Base-by-base conservation (phyloP, 140 eudicot species). In the Bidens hawaiensis region DNA sequence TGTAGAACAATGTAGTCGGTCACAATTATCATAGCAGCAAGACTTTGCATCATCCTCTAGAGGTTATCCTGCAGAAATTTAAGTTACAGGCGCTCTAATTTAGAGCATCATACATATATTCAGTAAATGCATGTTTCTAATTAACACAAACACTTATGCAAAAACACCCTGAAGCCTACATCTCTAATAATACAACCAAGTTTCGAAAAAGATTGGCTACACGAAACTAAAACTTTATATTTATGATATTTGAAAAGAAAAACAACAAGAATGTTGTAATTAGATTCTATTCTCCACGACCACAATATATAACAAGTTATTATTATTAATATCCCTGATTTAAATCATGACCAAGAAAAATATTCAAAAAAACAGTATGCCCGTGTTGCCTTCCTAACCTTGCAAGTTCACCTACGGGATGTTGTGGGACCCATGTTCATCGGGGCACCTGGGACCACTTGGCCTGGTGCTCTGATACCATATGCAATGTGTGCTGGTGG, bases 391-490 rank as follows among this genome's bases (percentile, higher is more conserved):
- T 30, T 47, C 45, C 79, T 72, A 68, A 56, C 48, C 76, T 78
- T 69, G 43, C 30, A 51, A 40, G 46, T 81, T 64, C 81, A 86
- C 89, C 84, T 83, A 75, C 68, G 87, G 15, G 79, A 71, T 43
- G 93, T 66, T 40, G 83, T 65, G 30, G 79, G 81, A 48, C 74
- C 83, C 90, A 76, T 70, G 62, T 60, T 67, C 75, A 80, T 36
- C 11, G 78, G 77, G 70, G 85, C 79, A 46, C 89, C 89, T 0
- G 84, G 76, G 60, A 80, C 91, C 60, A 86, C 69, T 11, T 72
- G 71, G 24, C 84, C 90, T n/a, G 83, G 89, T 34, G 89, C 60
- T 49, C 74, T 50, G 55, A 76, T 67, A 30, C 87, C 81, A 26
- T 72, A 85, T 21, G 79, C 76, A 80, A 79, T 31, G 70, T 79